phyloP scores from a whole-genome alignment of 306 rosid species.

The Sicyos edulis region DNA sequence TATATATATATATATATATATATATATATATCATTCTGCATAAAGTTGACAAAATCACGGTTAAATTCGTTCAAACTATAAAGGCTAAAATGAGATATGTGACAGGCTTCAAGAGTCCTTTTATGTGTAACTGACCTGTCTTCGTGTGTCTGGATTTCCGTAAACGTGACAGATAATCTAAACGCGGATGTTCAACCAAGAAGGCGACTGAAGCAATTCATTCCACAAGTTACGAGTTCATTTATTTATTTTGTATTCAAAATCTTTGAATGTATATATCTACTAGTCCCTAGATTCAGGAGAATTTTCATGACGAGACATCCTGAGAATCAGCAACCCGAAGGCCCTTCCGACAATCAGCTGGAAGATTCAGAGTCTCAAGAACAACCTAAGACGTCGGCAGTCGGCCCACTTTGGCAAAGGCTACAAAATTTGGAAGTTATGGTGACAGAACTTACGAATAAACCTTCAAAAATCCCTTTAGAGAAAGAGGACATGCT shows the following conservation, averaged over 20 bases:
- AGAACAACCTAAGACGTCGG: slow-evolving; percentile 39
- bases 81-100: too few relatives aligned
- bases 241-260: slow-evolving; percentile 41
- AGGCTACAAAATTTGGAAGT: slow-evolving; percentile 77
- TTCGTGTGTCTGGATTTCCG: slow-evolving; percentile 14
- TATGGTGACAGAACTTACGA: slow-evolving; percentile 58
- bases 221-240: slow-evolving; percentile 36
- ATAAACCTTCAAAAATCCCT: slow-evolving; percentile 80
- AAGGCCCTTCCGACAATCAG: slow-evolving; percentile 27
- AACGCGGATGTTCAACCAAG: slow-evolving; percentile 28
- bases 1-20: too few relatives aligned
- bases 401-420: slow-evolving; percentile 58
- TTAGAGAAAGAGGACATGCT: slow-evolving; percentile 84
- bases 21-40: not conserved
- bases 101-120: not conserved
- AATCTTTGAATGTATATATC: slow-evolving; percentile 47
- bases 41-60: not conserved
- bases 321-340: slow-evolving; percentile 29
- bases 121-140: slow-evolving; percentile 28
- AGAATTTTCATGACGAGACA: slow-evolving; percentile 30
- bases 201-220: slow-evolving; percentile 37
- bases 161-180: slow-evolving; percentile 46
- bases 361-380: slow-evolving; percentile 34
- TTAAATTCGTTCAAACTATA: not conserved
- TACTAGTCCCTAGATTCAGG: slow-evolving; percentile 41